Percentiles rank a stretch among this genome's conserved stretches.
phyloP scores from a whole-genome alignment of 306 rosid genomes.

The Abrus pulchellus region DNA sequence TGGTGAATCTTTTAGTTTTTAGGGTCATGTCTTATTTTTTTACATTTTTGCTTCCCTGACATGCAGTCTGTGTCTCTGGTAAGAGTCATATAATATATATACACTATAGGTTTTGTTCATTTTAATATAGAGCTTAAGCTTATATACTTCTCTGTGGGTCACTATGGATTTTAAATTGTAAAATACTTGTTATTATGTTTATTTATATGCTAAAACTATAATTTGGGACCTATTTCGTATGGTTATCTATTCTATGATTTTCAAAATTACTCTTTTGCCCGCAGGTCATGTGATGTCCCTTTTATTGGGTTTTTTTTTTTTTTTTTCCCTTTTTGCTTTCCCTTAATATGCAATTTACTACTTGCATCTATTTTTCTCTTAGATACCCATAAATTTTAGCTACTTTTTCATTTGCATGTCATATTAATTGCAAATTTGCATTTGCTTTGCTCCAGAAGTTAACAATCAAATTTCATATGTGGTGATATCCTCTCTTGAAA shows the following conservation, averaged over 20 bases:
- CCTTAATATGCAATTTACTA: constrained; percentile 37
- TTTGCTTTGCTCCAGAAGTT: not conserved
- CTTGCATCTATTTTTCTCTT: constrained; percentile 9
- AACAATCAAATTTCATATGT: not conserved
- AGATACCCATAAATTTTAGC: constrained; percentile 4
- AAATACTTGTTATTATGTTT: constrained; percentile 11
- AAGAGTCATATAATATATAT: not conserved
- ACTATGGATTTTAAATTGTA: constrained; percentile 12
- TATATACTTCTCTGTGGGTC: not conserved
- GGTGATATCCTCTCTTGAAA: constrained; percentile 19
- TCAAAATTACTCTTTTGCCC: constrained; percentile 58
- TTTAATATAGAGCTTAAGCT: constrained; percentile 26
- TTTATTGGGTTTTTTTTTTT: not conserved
- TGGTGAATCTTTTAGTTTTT: no score
- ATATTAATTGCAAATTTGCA: not conserved
- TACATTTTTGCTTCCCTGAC: not conserved
- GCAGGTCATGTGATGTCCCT: constrained; percentile 25
- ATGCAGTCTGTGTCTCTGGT: not conserved
- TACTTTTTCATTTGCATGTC: not conserved
- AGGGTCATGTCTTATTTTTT: not conserved
- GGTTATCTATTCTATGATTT: constrained; percentile 21
- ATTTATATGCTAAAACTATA: constrained; percentile 33
- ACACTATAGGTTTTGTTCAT: not conserved
- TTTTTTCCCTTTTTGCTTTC: constrained; percentile 39
- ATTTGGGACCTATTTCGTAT: constrained; percentile 26